Conservation (phyloP, 1,139 yeast species). For the Hemisphaericaspora lyxosophila region DNA sequence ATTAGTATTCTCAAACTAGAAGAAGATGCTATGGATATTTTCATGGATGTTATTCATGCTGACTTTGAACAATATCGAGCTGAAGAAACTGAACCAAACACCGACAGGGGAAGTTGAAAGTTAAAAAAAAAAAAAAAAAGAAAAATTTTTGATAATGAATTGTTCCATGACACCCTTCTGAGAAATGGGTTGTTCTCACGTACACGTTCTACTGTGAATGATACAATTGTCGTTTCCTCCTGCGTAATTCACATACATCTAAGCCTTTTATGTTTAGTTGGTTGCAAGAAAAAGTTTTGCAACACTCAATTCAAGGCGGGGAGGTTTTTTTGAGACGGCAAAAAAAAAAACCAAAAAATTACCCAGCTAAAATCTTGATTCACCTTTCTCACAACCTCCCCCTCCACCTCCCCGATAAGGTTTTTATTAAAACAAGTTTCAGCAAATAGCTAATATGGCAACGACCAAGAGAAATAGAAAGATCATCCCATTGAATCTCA, state of each 20-base stretch:
- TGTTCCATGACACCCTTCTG: conserved; percentile 57
- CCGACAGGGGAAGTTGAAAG: conserved; percentile 46
- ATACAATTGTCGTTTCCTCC: too few relatives aligned
- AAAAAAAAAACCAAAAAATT: too few relatives aligned
- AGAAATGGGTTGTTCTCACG: conserved; percentile 25
- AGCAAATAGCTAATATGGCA: too few relatives aligned
- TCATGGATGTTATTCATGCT: conserved; percentile 54
- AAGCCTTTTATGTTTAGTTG: too few relatives aligned
- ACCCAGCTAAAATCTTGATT: too few relatives aligned
- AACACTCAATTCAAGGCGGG: too few relatives aligned
- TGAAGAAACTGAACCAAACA: conserved; percentile 28
- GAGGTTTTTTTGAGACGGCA: too few relatives aligned
- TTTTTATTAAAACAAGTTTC: too few relatives aligned
- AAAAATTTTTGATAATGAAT: conserved; percentile 37
- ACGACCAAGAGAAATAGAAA: conserved; percentile 10
- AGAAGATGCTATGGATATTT: conserved; percentile 33
- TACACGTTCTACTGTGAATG: too few relatives aligned
- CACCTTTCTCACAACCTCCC: too few relatives aligned
- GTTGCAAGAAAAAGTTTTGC: too few relatives aligned
- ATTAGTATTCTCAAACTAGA: conserved; percentile 26
- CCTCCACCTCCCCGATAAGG: too few relatives aligned
- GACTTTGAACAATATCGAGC: conserved; percentile 47
- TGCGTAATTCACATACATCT: conserved; percentile 1
- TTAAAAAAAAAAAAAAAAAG: conserved; percentile 31
- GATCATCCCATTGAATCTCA: conserved; percentile 14